Evolutionary conservation across 2,329 filamentous ascomycete species (phyloP).

Genomic region (Paraphaeosphaeria sporulosa): DNA sequence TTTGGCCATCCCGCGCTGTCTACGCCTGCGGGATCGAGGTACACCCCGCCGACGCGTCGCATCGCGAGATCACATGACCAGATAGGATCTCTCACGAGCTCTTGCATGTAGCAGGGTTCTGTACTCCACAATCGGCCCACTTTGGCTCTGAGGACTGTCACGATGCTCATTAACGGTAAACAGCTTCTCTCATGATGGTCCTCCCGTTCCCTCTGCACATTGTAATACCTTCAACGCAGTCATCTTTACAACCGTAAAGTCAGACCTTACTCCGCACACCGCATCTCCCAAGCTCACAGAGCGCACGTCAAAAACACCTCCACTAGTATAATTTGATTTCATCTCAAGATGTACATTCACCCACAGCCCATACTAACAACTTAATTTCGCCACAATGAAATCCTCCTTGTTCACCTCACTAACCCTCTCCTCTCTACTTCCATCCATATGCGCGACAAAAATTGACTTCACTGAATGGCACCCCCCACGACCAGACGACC

Average conservation of each 20-base stretch:
- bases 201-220: neutral
- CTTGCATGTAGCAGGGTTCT: neutral
- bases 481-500: neutral
- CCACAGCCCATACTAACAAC: no score
- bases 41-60: neutral
- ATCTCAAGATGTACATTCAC: neutral
- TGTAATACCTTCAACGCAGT: neutral
- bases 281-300: neutral
- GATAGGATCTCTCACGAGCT: neutral
- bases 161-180: neutral
- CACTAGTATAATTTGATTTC: neutral
- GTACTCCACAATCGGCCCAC: neutral
- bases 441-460: neutral
- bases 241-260: neutral
- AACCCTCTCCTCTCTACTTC: neutral
- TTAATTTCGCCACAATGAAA: neutral
- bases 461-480: conserved; percentile 4
- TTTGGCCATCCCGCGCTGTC: neutral
- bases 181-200: neutral
- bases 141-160: neutral
- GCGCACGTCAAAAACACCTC: no score
- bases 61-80: conserved; percentile 10
- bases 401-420: neutral
- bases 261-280: neutral
- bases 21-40: neutral